Conservation (phyloP, 2,329 filamentous ascomycete genomes). For the Diaporthe amygdali region DNA sequence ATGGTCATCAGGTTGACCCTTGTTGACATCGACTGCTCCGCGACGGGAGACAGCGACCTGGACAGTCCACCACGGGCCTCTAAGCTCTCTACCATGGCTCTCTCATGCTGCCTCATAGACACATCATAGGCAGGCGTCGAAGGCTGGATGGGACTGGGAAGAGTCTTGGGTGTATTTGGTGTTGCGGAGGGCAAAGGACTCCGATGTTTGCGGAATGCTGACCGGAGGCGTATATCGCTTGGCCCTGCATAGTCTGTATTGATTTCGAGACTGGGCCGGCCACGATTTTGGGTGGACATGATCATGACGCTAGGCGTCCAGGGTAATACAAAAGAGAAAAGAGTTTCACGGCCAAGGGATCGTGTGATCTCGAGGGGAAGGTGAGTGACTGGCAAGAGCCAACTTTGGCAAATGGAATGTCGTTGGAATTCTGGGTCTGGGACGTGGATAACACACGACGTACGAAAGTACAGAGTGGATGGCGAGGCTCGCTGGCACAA, state of each 20-base stretch:
- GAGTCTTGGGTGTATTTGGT: slow-evolving; percentile 35
- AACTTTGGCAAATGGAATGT: not conserved
- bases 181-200: slow-evolving; percentile 35
- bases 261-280: slow-evolving; percentile 41
- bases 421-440: not conserved
- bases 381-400: not conserved
- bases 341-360: not conserved
- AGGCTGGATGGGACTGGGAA: slow-evolving; percentile 41
- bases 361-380: not conserved
- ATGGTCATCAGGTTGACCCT: slow-evolving; percentile 34
- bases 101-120: slow-evolving; percentile 42
- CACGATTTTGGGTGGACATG: slow-evolving; percentile 37
- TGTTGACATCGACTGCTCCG: slow-evolving; percentile 33
- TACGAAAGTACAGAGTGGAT: slow-evolving; percentile 5
- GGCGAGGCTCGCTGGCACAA: not conserved
- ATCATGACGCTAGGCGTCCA: slow-evolving; percentile 6
- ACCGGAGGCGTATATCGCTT: slow-evolving; percentile 29
- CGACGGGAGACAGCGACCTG: slow-evolving; percentile 33
- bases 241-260: slow-evolving; percentile 31
- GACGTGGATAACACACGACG: not conserved
- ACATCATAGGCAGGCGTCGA: slow-evolving; percentile 38
- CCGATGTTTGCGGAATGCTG: slow-evolving; percentile 31
- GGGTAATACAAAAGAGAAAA: not conserved
- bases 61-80: slow-evolving; percentile 32
- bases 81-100: slow-evolving; percentile 40